A percentile compares a stretch with the other conserved stretches of the same genome.
phyloP scores from a whole-genome alignment of 78 protist species.

The Dictyostelium brefeldianum region DNA sequence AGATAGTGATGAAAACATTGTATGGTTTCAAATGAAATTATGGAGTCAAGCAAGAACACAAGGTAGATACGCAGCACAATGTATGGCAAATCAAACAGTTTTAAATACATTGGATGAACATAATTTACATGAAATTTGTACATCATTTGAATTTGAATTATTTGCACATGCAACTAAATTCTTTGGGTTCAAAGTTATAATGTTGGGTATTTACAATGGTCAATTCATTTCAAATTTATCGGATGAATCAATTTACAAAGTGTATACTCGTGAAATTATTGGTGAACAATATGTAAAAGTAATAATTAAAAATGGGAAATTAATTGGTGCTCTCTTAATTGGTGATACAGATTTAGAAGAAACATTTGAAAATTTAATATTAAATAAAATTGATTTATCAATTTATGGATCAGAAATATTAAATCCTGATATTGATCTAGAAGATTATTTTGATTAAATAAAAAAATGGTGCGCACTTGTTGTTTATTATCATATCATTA shows the following conservation, averaged over 20 bases:
- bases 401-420: constrained; percentile 35
- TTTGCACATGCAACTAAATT: constrained; percentile 79
- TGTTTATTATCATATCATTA: too few species aligned
- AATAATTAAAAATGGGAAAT: constrained; percentile 35
- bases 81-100: constrained; percentile 37
- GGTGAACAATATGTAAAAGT: constrained; percentile 22
- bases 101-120: background rate
- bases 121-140: constrained; percentile 20
- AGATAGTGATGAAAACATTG: background rate
- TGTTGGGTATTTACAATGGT: constrained; percentile 68
- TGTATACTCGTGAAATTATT: background rate
- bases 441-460: constrained; percentile 69
- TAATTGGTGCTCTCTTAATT: constrained; percentile 51
- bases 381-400: constrained; percentile 73
- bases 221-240: background rate
- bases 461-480: background rate
- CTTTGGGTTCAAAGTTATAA: constrained; percentile 57
- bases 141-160: constrained; percentile 64
- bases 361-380: constrained; percentile 69
- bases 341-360: constrained; percentile 78
- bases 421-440: constrained; percentile 63
- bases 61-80: constrained; percentile 65
- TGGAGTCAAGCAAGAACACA: constrained; percentile 75
- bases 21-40: constrained; percentile 60
- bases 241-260: background rate